These are phyloP conservation scores for Cynara cardunculus DNA, from an alignment of 129 eudicot species.

Conservation along the genomic window DNA sequence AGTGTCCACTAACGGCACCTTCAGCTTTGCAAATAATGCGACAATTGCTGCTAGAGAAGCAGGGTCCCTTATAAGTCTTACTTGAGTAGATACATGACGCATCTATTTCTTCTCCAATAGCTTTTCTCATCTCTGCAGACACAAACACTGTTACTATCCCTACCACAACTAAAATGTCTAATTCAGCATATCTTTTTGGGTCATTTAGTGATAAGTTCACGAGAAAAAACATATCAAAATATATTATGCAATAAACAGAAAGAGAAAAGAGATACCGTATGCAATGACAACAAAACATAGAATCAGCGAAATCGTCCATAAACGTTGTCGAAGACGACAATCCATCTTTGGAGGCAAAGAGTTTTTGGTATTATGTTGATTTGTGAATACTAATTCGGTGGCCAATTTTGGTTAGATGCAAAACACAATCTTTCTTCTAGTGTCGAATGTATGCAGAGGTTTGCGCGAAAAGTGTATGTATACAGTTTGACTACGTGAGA, in stretches of 20 bases:
- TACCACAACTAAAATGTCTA: not conserved
- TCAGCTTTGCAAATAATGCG: constrained; percentile 15
- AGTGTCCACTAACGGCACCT: constrained; percentile 6
- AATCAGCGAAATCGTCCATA: not conserved
- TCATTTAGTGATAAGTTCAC: not conserved
- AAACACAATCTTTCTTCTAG: not conserved
- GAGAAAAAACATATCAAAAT: not conserved
- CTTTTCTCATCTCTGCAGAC: not conserved
- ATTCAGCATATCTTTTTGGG: not conserved
- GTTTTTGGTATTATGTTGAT: not conserved
- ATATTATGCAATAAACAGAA: not conserved
- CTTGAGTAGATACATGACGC: not conserved
- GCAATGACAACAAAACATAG: not conserved
- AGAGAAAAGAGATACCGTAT: constrained; percentile 3
- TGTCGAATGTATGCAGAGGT: not conserved
- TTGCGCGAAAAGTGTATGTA: not conserved
- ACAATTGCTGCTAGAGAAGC: constrained; percentile 3
- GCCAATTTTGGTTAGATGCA: not conserved
- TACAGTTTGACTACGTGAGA: not conserved
- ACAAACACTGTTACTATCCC: not conserved
- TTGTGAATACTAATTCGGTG: not conserved
- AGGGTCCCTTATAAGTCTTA: constrained; percentile 14
- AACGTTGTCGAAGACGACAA: not conserved
- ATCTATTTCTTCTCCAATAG: not conserved
- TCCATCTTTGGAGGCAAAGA: not conserved